A percentile compares a stretch with the other conserved stretches of the same genome.
Evolutionary conservation across 768 basidiomycete species (phyloP).

Genomic region (Amanita thiersii): DNA sequence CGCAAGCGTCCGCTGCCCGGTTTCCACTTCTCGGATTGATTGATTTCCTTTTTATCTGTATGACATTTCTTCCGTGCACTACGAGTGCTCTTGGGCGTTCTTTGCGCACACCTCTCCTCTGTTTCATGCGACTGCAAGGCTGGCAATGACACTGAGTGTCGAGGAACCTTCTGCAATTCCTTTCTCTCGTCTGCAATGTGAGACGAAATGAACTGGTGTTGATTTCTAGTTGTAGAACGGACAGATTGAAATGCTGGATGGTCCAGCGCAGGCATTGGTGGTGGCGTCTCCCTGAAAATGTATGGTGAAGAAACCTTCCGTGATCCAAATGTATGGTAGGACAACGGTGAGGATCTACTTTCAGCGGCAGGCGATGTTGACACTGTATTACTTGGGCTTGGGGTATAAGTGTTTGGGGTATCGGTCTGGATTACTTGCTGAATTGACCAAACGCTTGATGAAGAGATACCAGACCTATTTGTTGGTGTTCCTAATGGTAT

Average conservation of each 20-base stretch:
- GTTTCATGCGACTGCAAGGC: neutral
- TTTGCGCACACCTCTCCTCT: neutral
- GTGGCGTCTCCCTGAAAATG: conserved; percentile 26
- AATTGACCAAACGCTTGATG: no score
- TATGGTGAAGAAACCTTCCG: conserved; percentile 16
- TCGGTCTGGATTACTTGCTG: conserved; percentile 6
- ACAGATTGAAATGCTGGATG: conserved; percentile 29
- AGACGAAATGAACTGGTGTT: neutral
- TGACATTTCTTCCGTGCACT: neutral
- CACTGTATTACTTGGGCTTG: conserved; percentile 11
- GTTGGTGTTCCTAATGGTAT: conserved; percentile 2
- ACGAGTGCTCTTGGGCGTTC: conserved; percentile 1
- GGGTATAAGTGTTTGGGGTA: conserved; percentile 6
- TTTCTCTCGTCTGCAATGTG: neutral
- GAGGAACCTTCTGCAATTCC: neutral
- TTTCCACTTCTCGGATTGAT: conserved; percentile 2
- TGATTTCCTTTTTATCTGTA: neutral
- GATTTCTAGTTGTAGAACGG: neutral
- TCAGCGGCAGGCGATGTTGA: conserved; percentile 27
- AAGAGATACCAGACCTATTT: neutral
- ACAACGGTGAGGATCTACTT: conserved; percentile 20
- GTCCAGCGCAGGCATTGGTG: conserved; percentile 48
- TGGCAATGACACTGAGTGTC: conserved; percentile 7
- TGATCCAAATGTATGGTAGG: conserved; percentile 20
- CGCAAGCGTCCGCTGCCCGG: conserved; percentile 16